Base-by-base conservation (phyloP, 208 protist species). In the Leishmania gerbilli region DNA sequence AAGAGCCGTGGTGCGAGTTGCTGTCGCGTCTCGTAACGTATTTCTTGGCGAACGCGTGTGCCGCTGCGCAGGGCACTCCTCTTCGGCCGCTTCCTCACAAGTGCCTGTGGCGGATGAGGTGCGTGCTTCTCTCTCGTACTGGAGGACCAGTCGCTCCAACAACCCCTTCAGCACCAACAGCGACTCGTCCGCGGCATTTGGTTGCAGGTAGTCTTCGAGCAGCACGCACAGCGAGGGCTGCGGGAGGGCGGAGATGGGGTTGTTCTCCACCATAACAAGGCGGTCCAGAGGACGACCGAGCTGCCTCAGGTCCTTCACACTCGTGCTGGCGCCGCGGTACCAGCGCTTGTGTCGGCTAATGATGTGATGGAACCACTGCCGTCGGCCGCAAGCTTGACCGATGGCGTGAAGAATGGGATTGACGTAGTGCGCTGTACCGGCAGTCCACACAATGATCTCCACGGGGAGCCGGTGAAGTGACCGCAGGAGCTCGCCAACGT, bases 261-360 rank as follows among this genome's bases (percentile, higher is more conserved):
- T 96, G 80, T 98, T 98, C 78, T 97, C 93, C n/a, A 98, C 47
- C 71, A 97, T 71, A 27, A 97, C 24, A 9, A 95, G 81, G 19
- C 88, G 88, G 13, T 89, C 79, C 45, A 94, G 21, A 7, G 82
- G 83, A 9, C 93, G 84, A 19, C 90, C 91, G 2, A 98, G 87
- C 3, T 82, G 77, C 0, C 79, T 79, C 5, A 97, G 65, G 72
- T 98, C 93, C 80, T 98, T 97, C 31, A 92, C 88, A 7, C 58
- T 84, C 17, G 47, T 58, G 55, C 79, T 79, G 27, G 71, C 77
- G 6, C 56, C 83, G 21, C 67, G 71, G 76, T 88, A 96, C 93
- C 95, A 98, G 8, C 87, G 81, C 37, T 74, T 83, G 82, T 95
- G 90, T 34, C 93, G 91, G 81, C 89, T 95, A 71, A 98, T 93